A percentile compares a stretch with the other conserved stretches of the same genome.
These are phyloP conservation scores for Capsella rubella DNA, from an alignment of 441 rosid genomes.

Conservation along the genomic window DNA sequence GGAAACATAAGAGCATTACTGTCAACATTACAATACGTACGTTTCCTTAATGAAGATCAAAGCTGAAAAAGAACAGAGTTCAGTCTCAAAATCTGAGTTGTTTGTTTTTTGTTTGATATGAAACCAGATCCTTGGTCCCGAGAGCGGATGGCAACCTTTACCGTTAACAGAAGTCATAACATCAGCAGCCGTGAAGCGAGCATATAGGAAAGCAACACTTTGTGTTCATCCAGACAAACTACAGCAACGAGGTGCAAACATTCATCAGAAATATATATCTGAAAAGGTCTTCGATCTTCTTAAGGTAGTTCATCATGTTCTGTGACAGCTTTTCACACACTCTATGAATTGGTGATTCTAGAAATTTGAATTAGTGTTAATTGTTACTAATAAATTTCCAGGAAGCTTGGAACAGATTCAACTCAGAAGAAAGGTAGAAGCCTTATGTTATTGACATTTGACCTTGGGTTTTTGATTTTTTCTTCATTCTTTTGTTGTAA, in stretches of 20 bases:
- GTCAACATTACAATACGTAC: conserved; percentile 95
- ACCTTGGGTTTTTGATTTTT: conserved; percentile 2
- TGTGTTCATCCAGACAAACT: conserved; percentile 97
- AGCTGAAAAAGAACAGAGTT: neutral
- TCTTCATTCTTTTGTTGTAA: conserved; percentile 1
- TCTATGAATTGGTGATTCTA: conserved; percentile 10
- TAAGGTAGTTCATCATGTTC: conserved; percentile 57
- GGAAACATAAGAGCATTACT: conserved; percentile 94
- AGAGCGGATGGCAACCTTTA: conserved; percentile 91
- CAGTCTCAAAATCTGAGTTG: neutral
- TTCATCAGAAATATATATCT: conserved; percentile 88
- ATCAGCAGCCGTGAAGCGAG: conserved; percentile 91
- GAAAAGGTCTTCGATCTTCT: conserved; percentile 97
- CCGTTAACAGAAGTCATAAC: conserved; percentile 96
- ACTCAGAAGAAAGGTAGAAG: conserved; percentile 81
- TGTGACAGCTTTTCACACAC: neutral
- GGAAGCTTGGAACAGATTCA: conserved; percentile 97
- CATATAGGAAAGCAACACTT: conserved; percentile 96
- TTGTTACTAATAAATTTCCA: conserved; percentile 47
- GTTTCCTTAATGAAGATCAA: conserved; percentile 36
- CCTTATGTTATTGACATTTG: conserved; percentile 14
- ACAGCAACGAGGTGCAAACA: conserved; percentile 88
- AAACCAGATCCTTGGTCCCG: conserved; percentile 83
- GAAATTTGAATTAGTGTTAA: conserved; percentile 14
- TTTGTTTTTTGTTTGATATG: conserved; percentile 19